Evolutionary conservation across 306 rosid species (phyloP).

Genomic region (Vicia villosa): DNA sequence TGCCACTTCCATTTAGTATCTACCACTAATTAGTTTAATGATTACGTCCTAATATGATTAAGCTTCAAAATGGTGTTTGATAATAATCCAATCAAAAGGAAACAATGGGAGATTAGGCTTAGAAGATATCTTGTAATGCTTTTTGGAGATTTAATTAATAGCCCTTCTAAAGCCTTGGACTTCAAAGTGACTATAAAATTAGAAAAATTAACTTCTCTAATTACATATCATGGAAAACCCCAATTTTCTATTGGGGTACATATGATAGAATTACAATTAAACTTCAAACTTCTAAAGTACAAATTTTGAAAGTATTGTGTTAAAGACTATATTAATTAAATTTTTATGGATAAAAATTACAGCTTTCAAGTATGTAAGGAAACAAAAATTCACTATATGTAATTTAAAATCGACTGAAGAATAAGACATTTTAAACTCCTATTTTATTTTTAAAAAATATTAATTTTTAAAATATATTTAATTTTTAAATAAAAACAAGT

Average conservation of each 20-base stretch:
- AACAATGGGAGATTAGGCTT: neutral
- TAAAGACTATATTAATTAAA: no score
- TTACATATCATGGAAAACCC: neutral
- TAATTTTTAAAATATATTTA: no score
- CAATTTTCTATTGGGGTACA: no score
- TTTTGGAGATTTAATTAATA: slow-evolving; percentile 1
- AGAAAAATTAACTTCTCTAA: neutral
- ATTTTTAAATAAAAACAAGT: no score
- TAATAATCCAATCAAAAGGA: slow-evolving; percentile 13
- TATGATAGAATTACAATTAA: neutral
- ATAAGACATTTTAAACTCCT: no score
- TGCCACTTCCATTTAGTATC: slow-evolving; percentile 32
- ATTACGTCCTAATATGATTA: slow-evolving; percentile 23
- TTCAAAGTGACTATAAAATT: slow-evolving; percentile 5
- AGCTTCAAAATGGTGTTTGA: neutral
- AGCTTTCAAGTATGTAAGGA: no score
- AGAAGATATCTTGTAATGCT: neutral
- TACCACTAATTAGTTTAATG: slow-evolving; percentile 27
- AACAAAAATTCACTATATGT: no score
- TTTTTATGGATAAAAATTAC: no score
- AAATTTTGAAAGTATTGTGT: neutral
- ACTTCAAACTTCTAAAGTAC: neutral
- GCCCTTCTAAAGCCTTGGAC: neutral
- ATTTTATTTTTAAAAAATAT: no score
- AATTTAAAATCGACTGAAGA: no score